Evolutionary conservation across 495 filamentous ascomycete species (phyloP).

Genomic region (Bathelium albidoporum): DNA sequence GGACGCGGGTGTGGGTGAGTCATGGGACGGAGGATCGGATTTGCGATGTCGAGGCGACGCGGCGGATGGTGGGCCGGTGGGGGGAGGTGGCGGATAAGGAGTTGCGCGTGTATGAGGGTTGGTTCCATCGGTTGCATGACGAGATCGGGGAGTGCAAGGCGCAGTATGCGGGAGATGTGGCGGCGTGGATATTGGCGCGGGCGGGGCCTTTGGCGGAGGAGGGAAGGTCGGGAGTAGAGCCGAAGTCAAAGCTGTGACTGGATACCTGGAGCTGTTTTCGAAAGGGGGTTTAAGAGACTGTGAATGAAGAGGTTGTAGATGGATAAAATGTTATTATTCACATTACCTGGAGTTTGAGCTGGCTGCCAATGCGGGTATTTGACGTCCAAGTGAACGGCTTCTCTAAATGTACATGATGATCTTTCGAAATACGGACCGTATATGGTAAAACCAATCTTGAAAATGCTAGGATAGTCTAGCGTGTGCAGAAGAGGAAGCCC

Average conservation of each 20-base stretch:
- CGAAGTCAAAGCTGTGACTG: not conserved
- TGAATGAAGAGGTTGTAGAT: not conserved
- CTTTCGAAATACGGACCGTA: not conserved
- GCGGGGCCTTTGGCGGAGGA: slow-evolving; percentile 4
- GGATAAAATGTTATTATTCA: not conserved
- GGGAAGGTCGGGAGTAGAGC: not conserved
- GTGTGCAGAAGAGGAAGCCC: not conserved
- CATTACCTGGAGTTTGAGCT: not conserved
- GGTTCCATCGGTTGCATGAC: slow-evolving; percentile 66
- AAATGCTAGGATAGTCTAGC: not conserved
- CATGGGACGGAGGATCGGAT: slow-evolving; percentile 62
- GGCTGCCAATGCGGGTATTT: not conserved
- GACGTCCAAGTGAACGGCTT: not conserved
- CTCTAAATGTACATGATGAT: not conserved
- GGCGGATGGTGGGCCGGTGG: slow-evolving; percentile 46
- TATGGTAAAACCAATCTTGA: not conserved
- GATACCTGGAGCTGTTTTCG: not conserved
- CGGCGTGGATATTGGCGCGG: slow-evolving; percentile 59
- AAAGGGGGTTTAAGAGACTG: not conserved
- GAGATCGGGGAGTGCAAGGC: slow-evolving; percentile 53
- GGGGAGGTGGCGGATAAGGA: slow-evolving; percentile 46
- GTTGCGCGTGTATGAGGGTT: slow-evolving; percentile 67
- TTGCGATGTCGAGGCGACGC: slow-evolving; percentile 50
- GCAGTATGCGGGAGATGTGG: slow-evolving; percentile 59
- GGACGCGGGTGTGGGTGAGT: slow-evolving; percentile 45